Conservation (phyloP, 2,329 filamentous ascomycete genomes). For the Blastomyces parvus region DNA sequence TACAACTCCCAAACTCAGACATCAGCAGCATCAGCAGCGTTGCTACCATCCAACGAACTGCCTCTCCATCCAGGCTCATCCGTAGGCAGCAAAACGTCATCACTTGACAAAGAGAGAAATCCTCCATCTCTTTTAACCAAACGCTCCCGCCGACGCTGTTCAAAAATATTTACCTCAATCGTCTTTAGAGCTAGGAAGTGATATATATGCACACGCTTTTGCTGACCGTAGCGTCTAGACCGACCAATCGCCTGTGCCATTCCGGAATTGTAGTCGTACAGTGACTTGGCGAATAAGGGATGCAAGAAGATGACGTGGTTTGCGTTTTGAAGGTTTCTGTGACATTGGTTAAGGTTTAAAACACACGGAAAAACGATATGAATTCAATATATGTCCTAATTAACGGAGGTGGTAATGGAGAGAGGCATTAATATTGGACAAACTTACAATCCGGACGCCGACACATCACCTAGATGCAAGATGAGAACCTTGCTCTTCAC, state of each 20-base stretch:
- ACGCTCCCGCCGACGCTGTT: constrained; percentile 26
- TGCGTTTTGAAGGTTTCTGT: constrained; percentile 52
- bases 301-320: constrained; percentile 57
- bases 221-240: constrained; percentile 49
- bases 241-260: constrained; percentile 58
- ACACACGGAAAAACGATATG: not conserved
- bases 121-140: constrained; percentile 22
- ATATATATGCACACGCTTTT: constrained; percentile 49
- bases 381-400: not conserved
- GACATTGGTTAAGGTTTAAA: constrained; percentile 7
- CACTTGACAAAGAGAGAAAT: constrained; percentile 16
- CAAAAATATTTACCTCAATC: constrained; percentile 38
- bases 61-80: constrained; percentile 23
- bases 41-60: constrained; percentile 21
- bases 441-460: constrained; percentile 52
- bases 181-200: constrained; percentile 38
- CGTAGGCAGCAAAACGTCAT: constrained; percentile 15
- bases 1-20: not conserved
- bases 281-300: constrained; percentile 42
- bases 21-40: constrained; percentile 15
- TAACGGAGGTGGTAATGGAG: not conserved
- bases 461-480: constrained; percentile 47
- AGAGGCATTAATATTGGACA: not conserved
- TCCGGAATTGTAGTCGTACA: constrained; percentile 47
- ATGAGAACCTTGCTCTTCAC: constrained; percentile 43